A percentile compares a stretch with the other conserved stretches of the same genome.
Conservation (phyloP, 345 rosid species). For the Anacardium occidentale region DNA sequence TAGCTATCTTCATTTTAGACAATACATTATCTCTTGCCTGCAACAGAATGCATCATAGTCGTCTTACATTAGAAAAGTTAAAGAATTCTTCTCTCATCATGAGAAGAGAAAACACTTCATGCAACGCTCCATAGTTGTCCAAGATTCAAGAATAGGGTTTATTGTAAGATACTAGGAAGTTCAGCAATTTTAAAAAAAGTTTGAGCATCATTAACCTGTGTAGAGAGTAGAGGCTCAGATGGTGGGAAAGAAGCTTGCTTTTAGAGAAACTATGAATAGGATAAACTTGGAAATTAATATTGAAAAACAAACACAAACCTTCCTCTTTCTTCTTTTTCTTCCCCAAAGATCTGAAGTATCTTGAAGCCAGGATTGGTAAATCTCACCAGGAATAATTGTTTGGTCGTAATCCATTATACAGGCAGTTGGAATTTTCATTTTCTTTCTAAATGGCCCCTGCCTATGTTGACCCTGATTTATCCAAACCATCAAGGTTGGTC, state of each 20-base stretch:
- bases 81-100: background rate
- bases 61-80: background rate
- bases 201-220: background rate
- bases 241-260: background rate
- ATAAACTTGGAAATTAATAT: background rate
- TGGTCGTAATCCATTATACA: constrained; percentile 63
- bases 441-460: constrained; percentile 43
- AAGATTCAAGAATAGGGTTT: background rate
- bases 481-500: constrained; percentile 19
- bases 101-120: background rate
- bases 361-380: constrained; percentile 78
- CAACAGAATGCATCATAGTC: constrained; percentile 17
- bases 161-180: background rate
- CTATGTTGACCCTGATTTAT: constrained; percentile 48
- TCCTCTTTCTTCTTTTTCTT: constrained; percentile 55
- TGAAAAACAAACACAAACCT: constrained; percentile 37
- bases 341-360: constrained; percentile 56
- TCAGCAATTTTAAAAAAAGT: background rate
- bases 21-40: constrained; percentile 41
- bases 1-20: constrained; percentile 41
- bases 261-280: background rate
- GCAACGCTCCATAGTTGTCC: background rate
- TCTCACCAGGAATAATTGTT: constrained; percentile 57
- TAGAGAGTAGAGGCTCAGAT: background rate
- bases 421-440: constrained; percentile 42